A percentile compares a stretch with the other conserved stretches of the same genome.
Evolutionary conservation across 441 rosid genomes (phyloP).

Genomic region (Eruca vesicaria): DNA sequence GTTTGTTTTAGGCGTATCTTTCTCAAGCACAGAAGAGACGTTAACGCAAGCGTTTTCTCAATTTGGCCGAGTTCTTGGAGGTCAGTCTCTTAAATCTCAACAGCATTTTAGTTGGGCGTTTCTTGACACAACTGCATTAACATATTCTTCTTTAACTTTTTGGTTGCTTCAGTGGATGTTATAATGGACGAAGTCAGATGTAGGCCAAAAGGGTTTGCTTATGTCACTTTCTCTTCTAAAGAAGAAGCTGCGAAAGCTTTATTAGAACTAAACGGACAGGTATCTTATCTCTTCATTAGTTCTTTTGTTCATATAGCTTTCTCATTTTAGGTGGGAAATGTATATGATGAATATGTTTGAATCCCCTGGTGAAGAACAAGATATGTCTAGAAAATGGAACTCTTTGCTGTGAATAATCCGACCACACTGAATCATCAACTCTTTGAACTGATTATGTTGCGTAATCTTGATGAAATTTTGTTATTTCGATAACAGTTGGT

Average conservation of each 20-base stretch:
- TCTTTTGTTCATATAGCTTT: neutral
- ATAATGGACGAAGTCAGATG: slow-evolving; percentile 39
- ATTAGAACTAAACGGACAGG: slow-evolving; percentile 58
- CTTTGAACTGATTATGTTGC: neutral
- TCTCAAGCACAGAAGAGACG: slow-evolving; percentile 46
- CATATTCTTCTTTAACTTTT: slow-evolving; percentile 1
- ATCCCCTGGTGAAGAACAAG: neutral
- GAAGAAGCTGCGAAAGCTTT: slow-evolving; percentile 55
- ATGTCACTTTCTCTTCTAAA: slow-evolving; percentile 47
- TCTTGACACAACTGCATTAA: neutral
- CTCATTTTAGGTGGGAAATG: neutral
- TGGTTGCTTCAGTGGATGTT: slow-evolving; percentile 43
- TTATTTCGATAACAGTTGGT: slow-evolving; percentile 28
- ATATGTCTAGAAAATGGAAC: neutral
- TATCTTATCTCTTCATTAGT: slow-evolving; percentile 12
- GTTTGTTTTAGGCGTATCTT: slow-evolving; percentile 45
- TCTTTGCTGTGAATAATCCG: neutral
- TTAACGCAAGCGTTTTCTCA: slow-evolving; percentile 52
- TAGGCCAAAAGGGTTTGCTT: slow-evolving; percentile 63
- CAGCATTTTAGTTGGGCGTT: neutral
- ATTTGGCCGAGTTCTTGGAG: slow-evolving; percentile 51
- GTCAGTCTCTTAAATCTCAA: slow-evolving; percentile 29
- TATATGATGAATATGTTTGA: neutral
- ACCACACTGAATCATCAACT: neutral
- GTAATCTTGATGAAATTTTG: neutral